Percentiles rank a stretch among this genome's conserved stretches.
phyloP scores from a whole-genome alignment of 306 rosid genomes.

The Clitoria ternatea region DNA sequence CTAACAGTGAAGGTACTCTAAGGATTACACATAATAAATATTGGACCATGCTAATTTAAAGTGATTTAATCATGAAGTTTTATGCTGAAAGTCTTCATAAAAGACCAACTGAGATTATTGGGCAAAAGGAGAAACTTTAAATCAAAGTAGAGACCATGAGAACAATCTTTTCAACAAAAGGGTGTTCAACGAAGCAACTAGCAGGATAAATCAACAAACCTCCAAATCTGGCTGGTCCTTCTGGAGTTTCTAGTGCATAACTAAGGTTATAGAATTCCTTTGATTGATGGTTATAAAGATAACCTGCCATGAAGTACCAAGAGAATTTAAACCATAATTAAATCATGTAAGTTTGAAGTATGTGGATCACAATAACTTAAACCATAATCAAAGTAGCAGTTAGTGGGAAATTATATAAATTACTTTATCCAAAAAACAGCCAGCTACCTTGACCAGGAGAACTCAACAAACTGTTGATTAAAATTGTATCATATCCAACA shows the following conservation, averaged over 20 bases:
- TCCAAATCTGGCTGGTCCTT: constrained; percentile 93
- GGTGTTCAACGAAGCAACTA: constrained; percentile 25
- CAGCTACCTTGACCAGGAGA: constrained; percentile 92
- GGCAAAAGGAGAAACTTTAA: constrained; percentile 14
- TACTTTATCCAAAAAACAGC: constrained; percentile 16
- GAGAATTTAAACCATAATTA: constrained; percentile 30
- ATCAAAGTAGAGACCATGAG: constrained; percentile 1
- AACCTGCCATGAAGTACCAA: constrained; percentile 57
- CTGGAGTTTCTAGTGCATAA: constrained; percentile 65
- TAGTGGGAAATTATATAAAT: neutral
- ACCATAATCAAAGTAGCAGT: neutral
- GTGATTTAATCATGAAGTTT: neutral
- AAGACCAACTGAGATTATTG: neutral
- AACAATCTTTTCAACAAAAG: constrained; percentile 9
- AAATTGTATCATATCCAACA: constrained; percentile 97
- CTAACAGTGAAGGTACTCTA: neutral
- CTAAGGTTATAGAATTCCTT: constrained; percentile 95
- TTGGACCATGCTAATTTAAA: neutral
- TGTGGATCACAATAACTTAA: neutral
- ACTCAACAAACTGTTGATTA: constrained; percentile 90
- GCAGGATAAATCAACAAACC: constrained; percentile 55
- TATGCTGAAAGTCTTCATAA: neutral
- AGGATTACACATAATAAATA: neutral
- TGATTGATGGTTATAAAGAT: constrained; percentile 82
- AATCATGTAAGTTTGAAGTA: constrained; percentile 8